Percentiles rank a stretch among this genome's conserved stretches.
These are phyloP conservation scores for Syncephalastrum contaminatum DNA, from an alignment of 371 early-diverging fungal species.

Conservation along the genomic window DNA sequence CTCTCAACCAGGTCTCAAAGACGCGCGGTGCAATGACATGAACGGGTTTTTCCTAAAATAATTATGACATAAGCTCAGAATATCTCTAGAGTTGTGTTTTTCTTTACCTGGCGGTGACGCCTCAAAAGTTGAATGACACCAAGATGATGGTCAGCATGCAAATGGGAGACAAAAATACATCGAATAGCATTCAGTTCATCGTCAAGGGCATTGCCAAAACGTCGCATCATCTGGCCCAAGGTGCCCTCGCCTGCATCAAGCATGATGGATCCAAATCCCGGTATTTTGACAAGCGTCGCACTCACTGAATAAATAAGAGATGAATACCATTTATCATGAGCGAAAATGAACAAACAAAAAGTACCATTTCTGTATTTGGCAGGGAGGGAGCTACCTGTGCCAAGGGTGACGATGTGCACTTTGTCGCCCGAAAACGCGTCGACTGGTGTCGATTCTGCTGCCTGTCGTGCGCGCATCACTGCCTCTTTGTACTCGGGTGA, in stretches of 20 bases:
- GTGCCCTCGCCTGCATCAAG: constrained; percentile 99
- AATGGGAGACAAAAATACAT: constrained; percentile 93
- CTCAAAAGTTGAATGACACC: constrained; percentile 80
- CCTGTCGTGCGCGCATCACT: constrained; percentile 26
- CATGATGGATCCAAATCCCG: constrained; percentile 66
- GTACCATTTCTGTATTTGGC: constrained; percentile 95
- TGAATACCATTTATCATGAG: constrained; percentile 7
- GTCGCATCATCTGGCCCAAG: constrained; percentile 84
- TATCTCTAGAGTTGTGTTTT: not conserved
- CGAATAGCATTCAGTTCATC: constrained; percentile 54
- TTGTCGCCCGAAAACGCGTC: constrained; percentile 49
- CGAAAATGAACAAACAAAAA: constrained; percentile 6
- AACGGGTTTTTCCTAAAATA: too few relatives aligned
- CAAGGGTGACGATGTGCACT: constrained; percentile 73
- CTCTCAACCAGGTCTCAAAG: constrained; percentile 66
- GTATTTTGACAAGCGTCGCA: constrained; percentile 73
- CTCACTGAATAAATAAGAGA: constrained; percentile 61
- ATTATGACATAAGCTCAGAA: not conserved
- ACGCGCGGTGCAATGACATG: constrained; percentile 65
- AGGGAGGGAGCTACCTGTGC: constrained; percentile 97
- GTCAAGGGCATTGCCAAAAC: constrained; percentile 56
- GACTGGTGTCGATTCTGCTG: constrained; percentile 28
- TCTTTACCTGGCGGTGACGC: not conserved
- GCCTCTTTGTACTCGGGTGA: constrained; percentile 16
- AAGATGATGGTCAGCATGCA: constrained; percentile 99